Conservation (phyloP, 2,329 filamentous ascomycete genomes). For the Cladophialophora carrionii region DNA sequence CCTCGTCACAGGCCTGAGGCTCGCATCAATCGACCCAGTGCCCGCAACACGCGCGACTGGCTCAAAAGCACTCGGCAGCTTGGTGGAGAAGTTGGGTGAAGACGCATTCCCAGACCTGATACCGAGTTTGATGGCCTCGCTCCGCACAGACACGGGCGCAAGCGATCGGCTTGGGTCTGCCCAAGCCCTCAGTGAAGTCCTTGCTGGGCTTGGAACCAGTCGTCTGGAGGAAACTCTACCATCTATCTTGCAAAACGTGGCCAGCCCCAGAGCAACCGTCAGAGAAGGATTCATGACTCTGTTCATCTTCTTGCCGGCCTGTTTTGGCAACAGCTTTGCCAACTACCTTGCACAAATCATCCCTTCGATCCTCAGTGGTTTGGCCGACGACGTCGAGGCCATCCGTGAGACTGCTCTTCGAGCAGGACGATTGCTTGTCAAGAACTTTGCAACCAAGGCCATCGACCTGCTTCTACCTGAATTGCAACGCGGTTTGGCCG, state of each 20-base stretch:
- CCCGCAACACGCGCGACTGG: slow-evolving; percentile 95
- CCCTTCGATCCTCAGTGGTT: slow-evolving; percentile 86
- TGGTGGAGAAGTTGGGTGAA: slow-evolving; percentile 98
- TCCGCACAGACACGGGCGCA: slow-evolving; percentile 95
- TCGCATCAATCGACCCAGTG: slow-evolving; percentile 91
- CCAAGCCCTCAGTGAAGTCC: slow-evolving; percentile 92
- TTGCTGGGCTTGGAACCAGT: slow-evolving; percentile 88
- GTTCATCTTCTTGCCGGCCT: slow-evolving; percentile 98
- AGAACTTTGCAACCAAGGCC: slow-evolving; percentile 94
- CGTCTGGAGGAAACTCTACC: slow-evolving; percentile 94
- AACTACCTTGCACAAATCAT: slow-evolving; percentile 95
- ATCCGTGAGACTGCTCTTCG: slow-evolving; percentile 96
- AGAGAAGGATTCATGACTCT: slow-evolving; percentile 99
- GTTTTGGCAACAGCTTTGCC: slow-evolving; percentile 97
- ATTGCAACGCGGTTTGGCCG: slow-evolving; percentile 92
- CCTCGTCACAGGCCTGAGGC: slow-evolving; percentile 83
- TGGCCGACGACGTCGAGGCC: slow-evolving; percentile 94
- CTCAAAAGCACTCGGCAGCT: slow-evolving; percentile 89
- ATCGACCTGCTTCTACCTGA: slow-evolving; percentile 94
- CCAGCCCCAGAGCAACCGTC: slow-evolving; percentile 84
- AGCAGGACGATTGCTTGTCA: slow-evolving; percentile 90
- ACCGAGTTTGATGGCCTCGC: slow-evolving; percentile 93
- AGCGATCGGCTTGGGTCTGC: slow-evolving; percentile 95
- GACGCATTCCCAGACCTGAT: slow-evolving; percentile 96
- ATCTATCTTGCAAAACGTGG: slow-evolving; percentile 93